Percentiles rank a stretch among this genome's conserved stretches.
Conservation (phyloP, 176 grass and related monocot genomes). For the Stipa capillata region DNA sequence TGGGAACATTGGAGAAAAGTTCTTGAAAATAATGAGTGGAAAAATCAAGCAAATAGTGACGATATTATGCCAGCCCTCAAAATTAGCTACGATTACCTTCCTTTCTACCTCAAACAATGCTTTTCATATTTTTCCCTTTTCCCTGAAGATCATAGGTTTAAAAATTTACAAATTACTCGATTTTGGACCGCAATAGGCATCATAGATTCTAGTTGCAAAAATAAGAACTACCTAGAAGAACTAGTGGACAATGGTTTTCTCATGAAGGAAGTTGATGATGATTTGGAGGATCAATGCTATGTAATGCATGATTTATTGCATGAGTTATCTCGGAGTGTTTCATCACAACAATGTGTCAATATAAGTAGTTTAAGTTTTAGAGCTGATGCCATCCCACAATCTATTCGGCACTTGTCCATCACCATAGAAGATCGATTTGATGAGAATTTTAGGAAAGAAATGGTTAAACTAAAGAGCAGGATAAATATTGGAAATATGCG, state of each 20-base stretch:
- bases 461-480: neutral
- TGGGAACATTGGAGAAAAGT: neutral
- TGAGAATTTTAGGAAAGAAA: neutral
- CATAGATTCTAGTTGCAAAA: neutral
- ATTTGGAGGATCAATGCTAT: neutral
- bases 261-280: neutral
- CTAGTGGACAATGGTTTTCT: neutral
- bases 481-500: neutral
- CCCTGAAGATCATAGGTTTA: neutral
- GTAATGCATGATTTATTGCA: neutral
- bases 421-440: neutral
- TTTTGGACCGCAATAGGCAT: neutral
- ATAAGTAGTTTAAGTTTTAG: neutral
- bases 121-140: constrained; percentile 1
- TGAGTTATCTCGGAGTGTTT: neutral
- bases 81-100: constrained; percentile 2
- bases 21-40: neutral
- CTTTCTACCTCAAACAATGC: constrained; percentile 1
- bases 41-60: neutral
- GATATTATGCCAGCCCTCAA: neutral
- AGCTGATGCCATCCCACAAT: neutral
- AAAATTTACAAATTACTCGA: neutral
- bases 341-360: neutral
- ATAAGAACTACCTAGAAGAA: neutral
- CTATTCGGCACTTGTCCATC: neutral